Evolutionary conservation across 371 early-diverging fungal genomes (phyloP).

Genomic region (Nematocida homosporus): DNA sequence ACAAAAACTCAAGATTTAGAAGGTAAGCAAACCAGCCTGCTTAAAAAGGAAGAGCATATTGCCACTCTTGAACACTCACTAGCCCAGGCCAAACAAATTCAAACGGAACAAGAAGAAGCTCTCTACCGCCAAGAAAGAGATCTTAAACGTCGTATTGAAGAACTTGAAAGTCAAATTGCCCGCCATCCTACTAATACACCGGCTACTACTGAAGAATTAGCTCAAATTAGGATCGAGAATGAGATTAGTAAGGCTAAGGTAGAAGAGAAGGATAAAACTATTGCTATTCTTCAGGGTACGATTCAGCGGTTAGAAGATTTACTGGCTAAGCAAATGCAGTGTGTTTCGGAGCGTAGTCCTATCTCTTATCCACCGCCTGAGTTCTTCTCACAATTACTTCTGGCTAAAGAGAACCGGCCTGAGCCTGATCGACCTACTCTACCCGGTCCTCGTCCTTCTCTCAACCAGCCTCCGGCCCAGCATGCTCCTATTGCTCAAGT

Average conservation of each 20-base stretch:
- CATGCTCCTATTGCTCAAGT: not conserved
- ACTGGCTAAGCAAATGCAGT: conserved; percentile 40
- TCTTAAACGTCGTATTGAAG: conserved; percentile 30
- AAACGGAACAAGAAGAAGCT: conserved; percentile 19
- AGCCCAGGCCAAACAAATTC: not conserved
- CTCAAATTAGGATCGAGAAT: conserved; percentile 31
- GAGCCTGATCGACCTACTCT: too few relatives aligned
- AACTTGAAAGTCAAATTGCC: conserved; percentile 21
- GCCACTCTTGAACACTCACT: not conserved
- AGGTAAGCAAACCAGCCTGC: not conserved
- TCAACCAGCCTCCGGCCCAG: not conserved
- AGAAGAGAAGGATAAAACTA: conserved; percentile 51
- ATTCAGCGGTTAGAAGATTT: conserved; percentile 30
- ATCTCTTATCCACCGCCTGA: too few relatives aligned
- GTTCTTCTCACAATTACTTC: too few relatives aligned
- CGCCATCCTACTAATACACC: not conserved
- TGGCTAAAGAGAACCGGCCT: too few relatives aligned
- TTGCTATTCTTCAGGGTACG: conserved; percentile 46
- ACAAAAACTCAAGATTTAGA: not conserved
- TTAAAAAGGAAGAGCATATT: conserved; percentile 26
- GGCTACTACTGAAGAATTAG: conserved; percentile 20
- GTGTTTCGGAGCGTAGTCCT: too few relatives aligned
- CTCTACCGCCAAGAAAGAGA: conserved; percentile 23
- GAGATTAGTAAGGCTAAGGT: conserved; percentile 52
- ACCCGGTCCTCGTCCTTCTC: too few relatives aligned